Base-by-base conservation (phyloP, 2,329 filamentous ascomycete species). In the Byssothecium circinans region DNA sequence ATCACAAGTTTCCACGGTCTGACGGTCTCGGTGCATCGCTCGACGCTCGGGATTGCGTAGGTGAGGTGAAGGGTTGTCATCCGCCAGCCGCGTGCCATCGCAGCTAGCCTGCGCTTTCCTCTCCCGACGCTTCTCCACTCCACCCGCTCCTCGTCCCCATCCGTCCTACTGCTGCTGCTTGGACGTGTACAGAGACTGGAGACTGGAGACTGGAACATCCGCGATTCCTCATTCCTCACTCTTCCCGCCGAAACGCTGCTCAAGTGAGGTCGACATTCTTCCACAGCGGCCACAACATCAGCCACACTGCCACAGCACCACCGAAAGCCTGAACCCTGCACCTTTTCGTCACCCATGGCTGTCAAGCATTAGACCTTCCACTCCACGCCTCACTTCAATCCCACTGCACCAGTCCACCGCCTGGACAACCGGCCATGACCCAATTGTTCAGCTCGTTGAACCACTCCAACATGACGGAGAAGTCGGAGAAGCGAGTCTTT, bases 401-500 rank as follows among this genome's bases (percentile, higher is more conserved):
- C n/a, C n/a, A n/a, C n/a, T n/a, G n/a, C n/a, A n/a, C n/a, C n/a
- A n/a, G 14, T 34, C 32, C 6, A 8, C 32, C 32, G 17, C 32
- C 14, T 37, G 11, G 25, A 27, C 29, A 30, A 22, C 51, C 45
- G 42, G 50, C 56, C 50, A 75, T 74, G 72, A 73, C 72, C 56
- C 71, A 74, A 58, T 64, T 75, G 51, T 73, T 74, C 65, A 71
- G 58, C 64, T 69, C 68, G 40, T 67, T 67, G 43, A 57, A 50
- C 56, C 54, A 58, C 45, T 65, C 65, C 41, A 64, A 54, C 60
- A 62, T 68, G 53, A 56, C 70, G 53, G 62, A 60, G 51, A 65
- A 71, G 64, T 60, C 70, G 34, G 73, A 75, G 62, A 78, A 78
- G 69, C 71, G 76, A 53, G 71, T 73, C 61, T 78, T 78, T 64